A percentile compares a stretch with the other conserved stretches of the same genome.
Evolutionary conservation across 2,329 filamentous ascomycete species (phyloP).

Genomic region (Sporothrix euskadiensis): DNA sequence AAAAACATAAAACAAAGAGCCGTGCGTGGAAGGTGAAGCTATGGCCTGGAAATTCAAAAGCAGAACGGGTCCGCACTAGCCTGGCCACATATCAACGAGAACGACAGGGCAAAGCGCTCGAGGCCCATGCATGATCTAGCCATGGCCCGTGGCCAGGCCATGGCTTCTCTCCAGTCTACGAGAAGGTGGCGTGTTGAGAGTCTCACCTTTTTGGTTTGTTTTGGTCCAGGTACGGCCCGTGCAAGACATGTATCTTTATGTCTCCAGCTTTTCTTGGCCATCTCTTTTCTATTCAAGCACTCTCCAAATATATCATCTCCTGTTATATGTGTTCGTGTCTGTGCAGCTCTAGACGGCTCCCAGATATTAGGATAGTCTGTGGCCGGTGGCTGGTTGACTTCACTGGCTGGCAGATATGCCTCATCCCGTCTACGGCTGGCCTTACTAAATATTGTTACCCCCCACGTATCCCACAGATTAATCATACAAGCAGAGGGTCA

Average conservation of each 20-base stretch:
- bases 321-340: neutral
- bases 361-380: neutral
- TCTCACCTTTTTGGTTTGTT: neutral
- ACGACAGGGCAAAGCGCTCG: neutral
- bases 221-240: neutral
- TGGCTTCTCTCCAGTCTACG: neutral
- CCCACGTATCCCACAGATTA: neutral
- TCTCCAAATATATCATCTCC: neutral
- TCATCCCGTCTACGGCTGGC: neutral
- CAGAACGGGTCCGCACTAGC: neutral
- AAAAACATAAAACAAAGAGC: neutral
- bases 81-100: neutral
- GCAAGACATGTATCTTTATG: neutral
- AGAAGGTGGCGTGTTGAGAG: neutral
- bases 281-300: neutral
- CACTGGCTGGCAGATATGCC: neutral
- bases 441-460: neutral
- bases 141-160: neutral
- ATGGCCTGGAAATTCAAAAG: neutral
- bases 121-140: neutral
- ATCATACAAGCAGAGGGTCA: neutral
- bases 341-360: neutral
- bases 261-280: neutral
- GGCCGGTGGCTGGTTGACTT: neutral
- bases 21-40: neutral